Conservation (phyloP, 192 early-diverging fungal species). For the Coemansia sp. region DNA sequence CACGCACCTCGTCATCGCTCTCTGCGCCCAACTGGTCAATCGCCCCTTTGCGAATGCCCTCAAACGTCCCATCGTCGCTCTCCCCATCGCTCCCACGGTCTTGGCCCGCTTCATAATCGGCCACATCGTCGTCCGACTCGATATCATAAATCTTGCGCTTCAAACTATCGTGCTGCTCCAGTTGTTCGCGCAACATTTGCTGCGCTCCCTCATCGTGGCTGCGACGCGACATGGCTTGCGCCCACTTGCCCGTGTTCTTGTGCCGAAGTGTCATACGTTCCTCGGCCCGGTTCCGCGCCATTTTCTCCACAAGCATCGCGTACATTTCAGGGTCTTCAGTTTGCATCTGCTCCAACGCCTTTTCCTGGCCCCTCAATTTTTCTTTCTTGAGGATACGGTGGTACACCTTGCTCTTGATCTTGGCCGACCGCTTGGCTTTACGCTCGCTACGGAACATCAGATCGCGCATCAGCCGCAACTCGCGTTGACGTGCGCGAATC, state of each 20-base stretch:
- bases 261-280: conserved; percentile 93
- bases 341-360: conserved; percentile 65
- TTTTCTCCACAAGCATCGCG: conserved; percentile 41
- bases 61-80: conserved; percentile 20
- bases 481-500: conserved; percentile 67
- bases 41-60: conserved; percentile 9
- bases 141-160: conserved; percentile 79
- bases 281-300: conserved; percentile 64
- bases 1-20: conserved; percentile 34
- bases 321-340: conserved; percentile 68
- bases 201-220: conserved; percentile 65
- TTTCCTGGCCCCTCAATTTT: conserved; percentile 60
- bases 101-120: conserved; percentile 50
- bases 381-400: conserved; percentile 85
- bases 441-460: conserved; percentile 91
- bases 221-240: conserved; percentile 71
- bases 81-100: conserved; percentile 26
- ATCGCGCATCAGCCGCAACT: conserved; percentile 88
- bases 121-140: conserved; percentile 58
- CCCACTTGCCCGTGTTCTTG: conserved; percentile 97
- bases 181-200: conserved; percentile 81
- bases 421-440: conserved; percentile 86
- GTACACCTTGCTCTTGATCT: conserved; percentile 98
- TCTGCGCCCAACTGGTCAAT: conserved; percentile 9
- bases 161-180: conserved; percentile 73